Evolutionary conservation across 345 rosid species (phyloP).

Genomic region (Bruguiera gymnorhiza): DNA sequence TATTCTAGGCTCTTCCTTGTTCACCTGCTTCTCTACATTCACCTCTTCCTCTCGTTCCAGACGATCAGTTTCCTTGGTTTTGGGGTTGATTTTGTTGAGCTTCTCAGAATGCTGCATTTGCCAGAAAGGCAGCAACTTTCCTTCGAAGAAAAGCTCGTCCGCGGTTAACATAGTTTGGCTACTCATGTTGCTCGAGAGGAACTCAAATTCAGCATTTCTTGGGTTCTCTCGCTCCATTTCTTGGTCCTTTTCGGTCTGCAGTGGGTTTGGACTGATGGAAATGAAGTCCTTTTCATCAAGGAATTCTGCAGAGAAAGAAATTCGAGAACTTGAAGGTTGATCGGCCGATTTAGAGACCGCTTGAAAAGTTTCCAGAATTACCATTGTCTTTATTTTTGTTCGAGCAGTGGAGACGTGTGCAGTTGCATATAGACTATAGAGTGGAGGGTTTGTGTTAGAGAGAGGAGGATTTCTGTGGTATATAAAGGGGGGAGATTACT

Average conservation of each 20-base stretch:
- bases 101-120: slow-evolving; percentile 70
- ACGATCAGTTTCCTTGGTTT: slow-evolving; percentile 25
- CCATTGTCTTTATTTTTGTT: slow-evolving; percentile 32
- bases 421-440: neutral
- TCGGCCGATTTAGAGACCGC: slow-evolving; percentile 38
- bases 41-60: slow-evolving; percentile 22
- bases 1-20: slow-evolving; percentile 42
- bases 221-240: slow-evolving; percentile 32
- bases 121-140: slow-evolving; percentile 88
- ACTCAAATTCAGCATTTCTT: slow-evolving; percentile 72
- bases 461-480: slow-evolving; percentile 22
- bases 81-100: slow-evolving; percentile 54
- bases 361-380: slow-evolving; percentile 44
- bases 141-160: slow-evolving; percentile 86
- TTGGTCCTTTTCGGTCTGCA: slow-evolving; percentile 15
- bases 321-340: slow-evolving; percentile 57
- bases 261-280: slow-evolving; percentile 55
- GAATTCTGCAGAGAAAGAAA: slow-evolving; percentile 82
- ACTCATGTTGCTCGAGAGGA: slow-evolving; percentile 53
- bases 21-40: slow-evolving; percentile 18
- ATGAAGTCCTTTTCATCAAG: slow-evolving; percentile 60
- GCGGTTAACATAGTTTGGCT: slow-evolving; percentile 63
- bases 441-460: slow-evolving; percentile 1
- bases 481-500: slow-evolving; percentile 25
- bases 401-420: neutral